Evolutionary conservation across 495 filamentous ascomycete species (phyloP).

Genomic region (Emericellopsis terricola): DNA sequence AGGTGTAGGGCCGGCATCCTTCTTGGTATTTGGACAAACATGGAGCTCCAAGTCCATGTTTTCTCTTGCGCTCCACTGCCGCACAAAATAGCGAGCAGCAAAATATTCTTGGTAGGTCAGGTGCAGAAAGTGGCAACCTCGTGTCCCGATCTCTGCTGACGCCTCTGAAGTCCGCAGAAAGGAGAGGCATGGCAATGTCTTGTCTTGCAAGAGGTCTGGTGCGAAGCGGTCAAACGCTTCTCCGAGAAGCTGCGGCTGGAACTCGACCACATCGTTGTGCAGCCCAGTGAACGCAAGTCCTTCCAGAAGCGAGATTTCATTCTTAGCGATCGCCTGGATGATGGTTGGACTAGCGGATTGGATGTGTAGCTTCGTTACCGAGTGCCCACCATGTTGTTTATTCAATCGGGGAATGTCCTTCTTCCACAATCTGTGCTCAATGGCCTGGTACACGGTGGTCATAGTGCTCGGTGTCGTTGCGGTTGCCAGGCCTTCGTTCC

Average conservation of each 20-base stretch:
- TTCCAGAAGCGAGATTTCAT: constrained; percentile 15
- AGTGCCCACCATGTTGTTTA: constrained; percentile 11
- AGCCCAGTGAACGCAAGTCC: constrained; percentile 20
- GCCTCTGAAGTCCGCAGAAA: constrained; percentile 15
- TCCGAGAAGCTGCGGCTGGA: constrained; percentile 9
- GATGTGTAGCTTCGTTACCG: not conserved
- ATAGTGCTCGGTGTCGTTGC: not conserved
- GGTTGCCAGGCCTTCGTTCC: constrained; percentile 11
- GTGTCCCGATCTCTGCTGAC: constrained; percentile 4
- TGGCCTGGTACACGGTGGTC: not conserved
- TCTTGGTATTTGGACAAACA: too few species aligned
- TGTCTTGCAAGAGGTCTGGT: constrained; percentile 2
- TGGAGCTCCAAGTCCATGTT: too few species aligned
- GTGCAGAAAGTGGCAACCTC: constrained; percentile 23
- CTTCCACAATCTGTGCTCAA: constrained; percentile 10
- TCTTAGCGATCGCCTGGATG: constrained; percentile 6
- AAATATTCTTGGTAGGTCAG: constrained; percentile 25
- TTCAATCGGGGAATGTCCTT: constrained; percentile 18
- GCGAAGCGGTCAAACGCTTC: constrained; percentile 7
- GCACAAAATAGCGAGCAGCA: constrained; percentile 24
- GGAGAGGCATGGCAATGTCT: constrained; percentile 11
- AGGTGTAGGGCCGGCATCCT: too few species aligned
- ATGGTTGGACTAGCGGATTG: not conserved
- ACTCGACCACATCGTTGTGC: constrained; percentile 17
- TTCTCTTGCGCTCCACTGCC: too few species aligned